phyloP scores from a whole-genome alignment of 345 rosid species.

The Gossypium raimondii region DNA sequence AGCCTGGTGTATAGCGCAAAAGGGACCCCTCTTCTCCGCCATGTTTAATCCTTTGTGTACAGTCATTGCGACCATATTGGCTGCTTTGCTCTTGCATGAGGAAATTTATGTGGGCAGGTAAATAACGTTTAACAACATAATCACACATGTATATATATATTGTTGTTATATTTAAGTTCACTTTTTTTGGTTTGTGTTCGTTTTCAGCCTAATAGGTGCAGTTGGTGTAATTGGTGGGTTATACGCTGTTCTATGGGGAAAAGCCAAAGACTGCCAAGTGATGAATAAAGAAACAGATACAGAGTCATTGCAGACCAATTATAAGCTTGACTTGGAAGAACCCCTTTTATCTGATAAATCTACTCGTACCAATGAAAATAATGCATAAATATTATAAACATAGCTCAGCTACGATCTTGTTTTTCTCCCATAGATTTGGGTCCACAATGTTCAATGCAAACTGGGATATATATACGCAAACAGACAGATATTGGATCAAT shows the following conservation, averaged over 20 bases:
- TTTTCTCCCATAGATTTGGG: not conserved
- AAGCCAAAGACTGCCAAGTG: conserved; percentile 41
- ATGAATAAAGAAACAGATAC: conserved; percentile 17
- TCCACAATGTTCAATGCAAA: not conserved
- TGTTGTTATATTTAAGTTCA: not conserved
- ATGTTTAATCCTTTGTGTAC: conserved; percentile 62
- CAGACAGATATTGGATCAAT: too few relatives aligned
- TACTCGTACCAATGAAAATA: not conserved
- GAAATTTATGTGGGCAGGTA: conserved; percentile 53
- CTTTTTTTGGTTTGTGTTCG: not conserved
- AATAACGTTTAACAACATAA: not conserved
- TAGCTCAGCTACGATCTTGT: not conserved
- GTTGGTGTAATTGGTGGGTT: conserved; percentile 41
- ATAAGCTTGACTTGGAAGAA: conserved; percentile 30
- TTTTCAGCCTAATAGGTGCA: conserved; percentile 51
- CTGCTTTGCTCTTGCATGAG: conserved; percentile 51
- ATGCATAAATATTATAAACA: not conserved
- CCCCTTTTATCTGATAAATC: conserved; percentile 36
- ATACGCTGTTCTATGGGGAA: conserved; percentile 66
- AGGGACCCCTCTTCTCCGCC: conserved; percentile 63
- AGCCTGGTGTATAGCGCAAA: conserved; percentile 54
- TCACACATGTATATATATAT: not conserved
- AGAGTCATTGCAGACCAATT: conserved; percentile 14
- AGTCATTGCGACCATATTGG: conserved; percentile 47
- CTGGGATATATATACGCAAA: not conserved